Evolutionary conservation across 2,329 filamentous ascomycete genomes (phyloP).

Genomic region (Sarocladium brachiariae): DNA sequence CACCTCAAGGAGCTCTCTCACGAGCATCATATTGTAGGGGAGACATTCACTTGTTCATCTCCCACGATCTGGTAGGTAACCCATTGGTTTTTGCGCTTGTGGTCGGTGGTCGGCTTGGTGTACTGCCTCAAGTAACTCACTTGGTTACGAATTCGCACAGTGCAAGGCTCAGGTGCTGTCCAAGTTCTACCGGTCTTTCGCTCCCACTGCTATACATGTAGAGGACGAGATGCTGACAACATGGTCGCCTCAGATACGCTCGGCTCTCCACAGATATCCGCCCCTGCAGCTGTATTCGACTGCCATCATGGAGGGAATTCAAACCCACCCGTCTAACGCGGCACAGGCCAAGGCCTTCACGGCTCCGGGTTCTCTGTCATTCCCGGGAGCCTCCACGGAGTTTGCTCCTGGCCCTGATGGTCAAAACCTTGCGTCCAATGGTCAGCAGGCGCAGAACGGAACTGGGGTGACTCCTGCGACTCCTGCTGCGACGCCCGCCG

Average conservation of each 20-base stretch:
- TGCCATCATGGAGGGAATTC: slow-evolving; percentile 75
- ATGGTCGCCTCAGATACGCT: slow-evolving; percentile 26
- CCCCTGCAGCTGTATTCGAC: slow-evolving; percentile 15
- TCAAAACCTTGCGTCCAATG: slow-evolving; percentile 32
- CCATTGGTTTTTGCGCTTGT: not conserved
- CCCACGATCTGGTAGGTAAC: slow-evolving; percentile 59
- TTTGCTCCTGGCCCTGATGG: slow-evolving; percentile 64
- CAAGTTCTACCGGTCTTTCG: too few relatives aligned
- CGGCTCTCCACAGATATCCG: slow-evolving; percentile 15
- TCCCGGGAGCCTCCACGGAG: slow-evolving; percentile 76
- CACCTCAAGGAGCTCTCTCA: slow-evolving; percentile 16
- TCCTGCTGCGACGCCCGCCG: slow-evolving; percentile 85
- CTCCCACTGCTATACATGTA: too few relatives aligned
- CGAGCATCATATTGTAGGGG: slow-evolving; percentile 54
- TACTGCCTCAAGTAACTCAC: too few relatives aligned
- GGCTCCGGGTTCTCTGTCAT: slow-evolving; percentile 84
- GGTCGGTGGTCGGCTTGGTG: too few relatives aligned
- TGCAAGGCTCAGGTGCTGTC: too few relatives aligned
- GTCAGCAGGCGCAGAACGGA: slow-evolving; percentile 55
- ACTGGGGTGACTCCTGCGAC: slow-evolving; percentile 82
- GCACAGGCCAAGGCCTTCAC: slow-evolving; percentile 95
- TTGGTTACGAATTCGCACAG: too few relatives aligned
- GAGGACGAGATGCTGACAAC: too few relatives aligned
- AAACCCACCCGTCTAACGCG: slow-evolving; percentile 85
- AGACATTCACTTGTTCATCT: slow-evolving; percentile 99